These are phyloP conservation scores for Betula pendula DNA, from an alignment of 306 rosid species.

Conservation along the genomic window DNA sequence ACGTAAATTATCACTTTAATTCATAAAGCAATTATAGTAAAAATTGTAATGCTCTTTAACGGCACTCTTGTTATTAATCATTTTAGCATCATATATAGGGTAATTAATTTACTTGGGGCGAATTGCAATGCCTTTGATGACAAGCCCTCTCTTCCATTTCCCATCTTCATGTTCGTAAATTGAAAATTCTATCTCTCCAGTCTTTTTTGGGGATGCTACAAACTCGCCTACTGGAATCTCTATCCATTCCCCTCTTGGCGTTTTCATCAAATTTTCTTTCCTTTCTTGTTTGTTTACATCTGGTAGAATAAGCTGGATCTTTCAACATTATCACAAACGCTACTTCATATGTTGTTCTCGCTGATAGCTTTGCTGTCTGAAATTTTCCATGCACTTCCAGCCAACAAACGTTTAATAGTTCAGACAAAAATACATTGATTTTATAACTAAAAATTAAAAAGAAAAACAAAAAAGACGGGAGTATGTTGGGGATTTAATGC, in stretches of 20 bases:
- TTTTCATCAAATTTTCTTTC: slow-evolving; percentile 37
- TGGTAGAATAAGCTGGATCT: slow-evolving; percentile 42
- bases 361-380: slow-evolving; percentile 53
- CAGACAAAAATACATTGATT: too few relatives aligned
- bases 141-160: slow-evolving; percentile 70
- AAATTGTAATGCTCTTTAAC: too few relatives aligned
- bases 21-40: too few relatives aligned
- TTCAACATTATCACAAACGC: slow-evolving; percentile 55
- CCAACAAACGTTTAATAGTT: slow-evolving; percentile 67
- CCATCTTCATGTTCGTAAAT: slow-evolving; percentile 57
- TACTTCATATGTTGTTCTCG: slow-evolving; percentile 51
- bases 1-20: too few relatives aligned
- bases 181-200: slow-evolving; percentile 51
- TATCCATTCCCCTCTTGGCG: slow-evolving; percentile 40
- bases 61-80: too few relatives aligned
- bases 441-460: too few relatives aligned
- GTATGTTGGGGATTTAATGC: too few relatives aligned
- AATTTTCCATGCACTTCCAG: slow-evolving; percentile 66
- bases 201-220: slow-evolving; percentile 27
- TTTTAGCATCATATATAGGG: too few relatives aligned
- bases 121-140: slow-evolving; percentile 58
- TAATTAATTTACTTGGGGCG: slow-evolving; percentile 57
- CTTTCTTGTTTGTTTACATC: slow-evolving; percentile 49
- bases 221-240: slow-evolving; percentile 63
- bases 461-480: too few relatives aligned